Percentiles rank a stretch among this genome's conserved stretches.
phyloP scores from a whole-genome alignment of 495 filamentous ascomycete species.

The Hypoxylon lienhwacheense region DNA sequence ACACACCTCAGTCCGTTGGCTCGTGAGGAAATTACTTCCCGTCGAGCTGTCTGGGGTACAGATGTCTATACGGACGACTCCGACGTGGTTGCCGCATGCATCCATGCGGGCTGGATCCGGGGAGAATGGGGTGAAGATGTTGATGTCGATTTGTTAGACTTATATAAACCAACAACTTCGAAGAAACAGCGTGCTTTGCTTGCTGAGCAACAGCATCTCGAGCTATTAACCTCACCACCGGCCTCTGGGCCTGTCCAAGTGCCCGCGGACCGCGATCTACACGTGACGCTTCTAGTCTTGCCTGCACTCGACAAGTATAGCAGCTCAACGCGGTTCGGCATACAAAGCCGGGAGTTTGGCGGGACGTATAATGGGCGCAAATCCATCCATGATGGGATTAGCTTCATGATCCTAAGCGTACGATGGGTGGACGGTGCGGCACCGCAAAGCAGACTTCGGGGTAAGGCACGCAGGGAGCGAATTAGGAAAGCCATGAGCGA shows the following conservation, averaged over 20 bases:
- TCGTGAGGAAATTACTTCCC: conserved; percentile 77
- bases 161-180: conserved; percentile 51
- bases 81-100: conserved; percentile 87
- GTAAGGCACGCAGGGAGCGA: conserved; percentile 51
- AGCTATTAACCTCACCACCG: conserved; percentile 48
- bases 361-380: conserved; percentile 45
- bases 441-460: conserved; percentile 57
- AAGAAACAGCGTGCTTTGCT: conserved; percentile 30
- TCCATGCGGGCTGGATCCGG: conserved; percentile 89
- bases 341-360: conserved; percentile 76
- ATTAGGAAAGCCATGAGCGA: conserved; percentile 52
- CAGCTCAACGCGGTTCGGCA: conserved; percentile 70
- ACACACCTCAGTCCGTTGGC: conserved; percentile 67
- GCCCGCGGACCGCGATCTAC: conserved; percentile 69
- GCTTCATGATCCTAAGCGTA: conserved; percentile 76
- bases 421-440: conserved; percentile 76
- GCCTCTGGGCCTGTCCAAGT: conserved; percentile 53
- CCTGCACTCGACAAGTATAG: conserved; percentile 77
- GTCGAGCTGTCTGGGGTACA: conserved; percentile 84
- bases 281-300: conserved; percentile 81
- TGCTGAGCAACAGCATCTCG: conserved; percentile 36
- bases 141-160: conserved; percentile 63
- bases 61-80: conserved; percentile 96
- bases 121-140: conserved; percentile 84
- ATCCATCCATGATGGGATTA: conserved; percentile 79